Evolutionary conservation across 2,329 filamentous ascomycete species (phyloP).

Genomic region (Talaromyces sp.): DNA sequence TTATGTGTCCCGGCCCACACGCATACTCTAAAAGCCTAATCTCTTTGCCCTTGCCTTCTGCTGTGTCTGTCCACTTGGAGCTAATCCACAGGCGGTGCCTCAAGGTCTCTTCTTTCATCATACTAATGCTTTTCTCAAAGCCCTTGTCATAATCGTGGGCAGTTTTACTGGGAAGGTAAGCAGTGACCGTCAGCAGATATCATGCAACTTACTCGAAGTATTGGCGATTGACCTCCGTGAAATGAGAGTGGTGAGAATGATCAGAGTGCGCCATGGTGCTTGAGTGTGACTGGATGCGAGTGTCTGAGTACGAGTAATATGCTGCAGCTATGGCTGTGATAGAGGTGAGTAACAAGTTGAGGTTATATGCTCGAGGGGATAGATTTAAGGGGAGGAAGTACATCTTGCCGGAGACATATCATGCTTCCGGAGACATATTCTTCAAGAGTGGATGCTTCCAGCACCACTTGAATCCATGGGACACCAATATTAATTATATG

Average conservation of each 20-base stretch:
- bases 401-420: constrained; percentile 2
- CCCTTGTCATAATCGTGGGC: constrained; percentile 57
- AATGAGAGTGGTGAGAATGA: background rate
- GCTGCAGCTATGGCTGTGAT: background rate
- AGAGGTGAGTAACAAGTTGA: background rate
- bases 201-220: constrained; percentile 40
- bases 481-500: background rate
- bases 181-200: constrained; percentile 9
- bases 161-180: constrained; percentile 42
- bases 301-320: background rate
- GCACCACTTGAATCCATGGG: background rate
- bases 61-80: constrained; percentile 49
- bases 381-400: background rate
- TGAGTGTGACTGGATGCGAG: background rate
- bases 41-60: constrained; percentile 27
- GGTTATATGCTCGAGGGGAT: background rate
- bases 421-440: background rate
- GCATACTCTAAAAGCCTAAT: constrained; percentile 69
- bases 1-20: constrained; percentile 67
- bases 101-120: constrained; percentile 56
- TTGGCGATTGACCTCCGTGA: constrained; percentile 25
- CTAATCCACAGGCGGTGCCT: constrained; percentile 60
- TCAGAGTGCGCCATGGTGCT: constrained; percentile 25
- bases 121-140: constrained; percentile 53
- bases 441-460: background rate